Percentiles rank a stretch among this genome's conserved stretches.
These are phyloP conservation scores for Sicyos baderoa DNA, from an alignment of 306 rosid genomes.

Conservation along the genomic window DNA sequence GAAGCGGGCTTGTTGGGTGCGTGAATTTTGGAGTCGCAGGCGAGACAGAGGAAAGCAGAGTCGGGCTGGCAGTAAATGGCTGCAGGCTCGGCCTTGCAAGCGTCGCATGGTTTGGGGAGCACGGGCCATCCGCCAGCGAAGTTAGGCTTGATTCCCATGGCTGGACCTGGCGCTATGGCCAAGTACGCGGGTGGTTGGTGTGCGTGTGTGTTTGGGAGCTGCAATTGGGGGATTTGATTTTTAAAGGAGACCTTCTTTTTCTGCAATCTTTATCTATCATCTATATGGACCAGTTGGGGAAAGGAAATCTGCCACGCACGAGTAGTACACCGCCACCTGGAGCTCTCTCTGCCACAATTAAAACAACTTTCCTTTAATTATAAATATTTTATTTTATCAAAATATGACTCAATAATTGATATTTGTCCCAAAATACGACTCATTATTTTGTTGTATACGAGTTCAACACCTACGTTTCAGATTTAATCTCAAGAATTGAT, in stretches of 20 bases:
- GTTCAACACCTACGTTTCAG: too few species aligned
- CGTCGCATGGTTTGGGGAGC: constrained; percentile 62
- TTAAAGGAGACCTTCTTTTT: neutral
- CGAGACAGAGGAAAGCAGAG: constrained; percentile 68
- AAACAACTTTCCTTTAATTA: too few species aligned
- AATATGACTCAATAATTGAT: too few species aligned
- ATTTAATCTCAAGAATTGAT: too few species aligned
- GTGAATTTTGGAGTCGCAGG: constrained; percentile 70
- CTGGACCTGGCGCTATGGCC: neutral
- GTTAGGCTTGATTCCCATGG: constrained; percentile 51
- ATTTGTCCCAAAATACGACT: too few species aligned
- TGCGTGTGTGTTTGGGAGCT: neutral
- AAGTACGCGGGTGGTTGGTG: neutral
- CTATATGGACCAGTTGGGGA: neutral
- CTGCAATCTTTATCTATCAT: constrained; percentile 17
- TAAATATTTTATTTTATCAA: too few species aligned
- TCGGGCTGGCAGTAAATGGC: constrained; percentile 61
- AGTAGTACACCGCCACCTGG: constrained; percentile 15
- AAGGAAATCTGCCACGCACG: constrained; percentile 14
- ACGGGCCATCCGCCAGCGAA: constrained; percentile 37
- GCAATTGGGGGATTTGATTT: neutral
- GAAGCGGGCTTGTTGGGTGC: constrained; percentile 45
- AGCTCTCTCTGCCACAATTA: neutral
- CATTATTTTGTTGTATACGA: too few species aligned
- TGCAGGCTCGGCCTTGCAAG: constrained; percentile 53